A percentile compares a stretch with the other conserved stretches of the same genome.
Conservation (phyloP, 2,329 filamentous ascomycete species). For the Macrophomina phaseolina region DNA sequence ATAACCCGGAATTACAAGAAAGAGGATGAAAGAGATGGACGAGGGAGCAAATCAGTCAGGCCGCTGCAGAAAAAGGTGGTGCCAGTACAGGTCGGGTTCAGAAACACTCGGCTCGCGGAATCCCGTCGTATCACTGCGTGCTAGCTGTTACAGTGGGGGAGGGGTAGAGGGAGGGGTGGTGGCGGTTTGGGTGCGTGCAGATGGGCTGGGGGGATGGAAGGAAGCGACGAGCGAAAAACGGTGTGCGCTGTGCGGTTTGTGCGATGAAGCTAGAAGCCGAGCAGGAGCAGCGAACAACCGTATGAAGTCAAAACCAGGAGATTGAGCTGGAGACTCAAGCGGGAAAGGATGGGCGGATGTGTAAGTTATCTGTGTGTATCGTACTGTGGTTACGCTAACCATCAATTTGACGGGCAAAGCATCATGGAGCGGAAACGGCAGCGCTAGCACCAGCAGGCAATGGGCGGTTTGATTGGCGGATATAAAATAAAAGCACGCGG, state of each 20-base stretch:
- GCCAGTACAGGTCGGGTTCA: neutral
- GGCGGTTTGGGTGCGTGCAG: slow-evolving; percentile 14
- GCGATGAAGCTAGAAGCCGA: slow-evolving; percentile 16
- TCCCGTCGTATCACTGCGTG: slow-evolving; percentile 10
- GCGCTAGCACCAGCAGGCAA: neutral
- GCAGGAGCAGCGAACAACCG: neutral
- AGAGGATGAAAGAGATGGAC: neutral
- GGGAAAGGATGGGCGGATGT: slow-evolving; percentile 13
- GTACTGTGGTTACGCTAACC: slow-evolving; percentile 14
- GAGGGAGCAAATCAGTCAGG: neutral
- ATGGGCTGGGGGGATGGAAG: slow-evolving; percentile 16
- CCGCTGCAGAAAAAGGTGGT: slow-evolving; percentile 14
- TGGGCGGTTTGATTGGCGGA: neutral
- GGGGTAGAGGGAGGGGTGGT: slow-evolving; percentile 15
- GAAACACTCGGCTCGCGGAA: slow-evolving; percentile 9
- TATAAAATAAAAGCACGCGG: neutral
- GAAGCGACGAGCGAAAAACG: slow-evolving; percentile 11
- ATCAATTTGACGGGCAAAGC: slow-evolving; percentile 13
- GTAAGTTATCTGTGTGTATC: slow-evolving; percentile 17
- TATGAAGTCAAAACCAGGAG: slow-evolving; percentile 12
- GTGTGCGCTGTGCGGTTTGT: slow-evolving; percentile 4
- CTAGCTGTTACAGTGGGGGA: slow-evolving; percentile 22
- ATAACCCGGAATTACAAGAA: slow-evolving; percentile 1
- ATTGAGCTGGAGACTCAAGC: slow-evolving; percentile 2
- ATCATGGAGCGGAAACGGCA: slow-evolving; percentile 5